Conservation (phyloP, 768 basidiomycete genomes). For the Tulasnella sp. region DNA sequence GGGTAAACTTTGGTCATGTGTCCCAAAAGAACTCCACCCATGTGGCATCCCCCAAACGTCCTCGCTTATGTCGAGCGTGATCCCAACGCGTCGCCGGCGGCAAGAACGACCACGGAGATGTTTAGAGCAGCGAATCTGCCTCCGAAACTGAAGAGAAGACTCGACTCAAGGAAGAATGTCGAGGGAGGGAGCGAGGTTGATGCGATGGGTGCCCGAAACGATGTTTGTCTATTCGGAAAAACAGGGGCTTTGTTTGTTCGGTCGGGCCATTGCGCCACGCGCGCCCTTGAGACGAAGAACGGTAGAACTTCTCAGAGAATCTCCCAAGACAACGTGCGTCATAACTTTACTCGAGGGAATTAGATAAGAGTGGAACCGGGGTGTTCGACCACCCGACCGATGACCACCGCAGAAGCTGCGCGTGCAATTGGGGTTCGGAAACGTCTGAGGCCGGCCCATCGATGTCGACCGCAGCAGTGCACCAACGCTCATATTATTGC, state of each 20-base stretch:
- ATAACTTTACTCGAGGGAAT: background rate
- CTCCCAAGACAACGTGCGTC: background rate
- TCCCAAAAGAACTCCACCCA: background rate
- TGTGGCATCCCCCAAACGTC: background rate
- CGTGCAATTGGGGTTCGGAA: background rate
- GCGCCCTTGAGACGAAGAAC: background rate
- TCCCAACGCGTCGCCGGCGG: background rate
- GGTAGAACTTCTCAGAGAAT: background rate
- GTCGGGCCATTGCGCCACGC: background rate
- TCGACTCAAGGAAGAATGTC: background rate
- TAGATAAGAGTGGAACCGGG: slow-evolving; percentile 1
- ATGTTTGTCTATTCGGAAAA: background rate
- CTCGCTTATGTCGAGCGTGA: background rate
- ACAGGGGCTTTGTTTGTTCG: background rate
- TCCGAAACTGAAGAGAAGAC: background rate
- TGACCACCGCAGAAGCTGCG: background rate
- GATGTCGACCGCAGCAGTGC: background rate
- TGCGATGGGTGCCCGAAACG: background rate
- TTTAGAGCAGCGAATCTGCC: background rate
- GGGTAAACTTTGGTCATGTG: background rate
- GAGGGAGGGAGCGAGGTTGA: background rate
- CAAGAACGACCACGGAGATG: background rate
- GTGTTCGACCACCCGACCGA: background rate
- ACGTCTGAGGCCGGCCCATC: background rate
- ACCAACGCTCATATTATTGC: background rate